These are phyloP conservation scores for Pyrenophora teres DNA, from an alignment of 2,329 filamentous ascomycete species.

Conservation along the genomic window DNA sequence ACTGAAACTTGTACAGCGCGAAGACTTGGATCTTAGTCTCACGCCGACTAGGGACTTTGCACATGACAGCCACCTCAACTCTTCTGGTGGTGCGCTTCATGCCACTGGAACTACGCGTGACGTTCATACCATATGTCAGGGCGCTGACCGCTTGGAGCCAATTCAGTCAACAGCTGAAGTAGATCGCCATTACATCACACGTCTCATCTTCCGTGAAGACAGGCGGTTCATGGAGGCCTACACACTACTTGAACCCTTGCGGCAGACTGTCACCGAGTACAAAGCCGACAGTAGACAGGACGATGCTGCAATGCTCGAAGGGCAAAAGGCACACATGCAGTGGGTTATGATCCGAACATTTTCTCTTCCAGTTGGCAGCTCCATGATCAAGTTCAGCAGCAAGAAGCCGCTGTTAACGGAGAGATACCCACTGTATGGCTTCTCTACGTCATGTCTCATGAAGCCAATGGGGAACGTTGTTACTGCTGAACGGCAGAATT, in stretches of 20 bases:
- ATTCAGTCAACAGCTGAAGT: constrained; percentile 82
- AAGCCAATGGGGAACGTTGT: constrained; percentile 91
- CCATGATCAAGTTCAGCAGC: constrained; percentile 84
- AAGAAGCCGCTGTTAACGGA: constrained; percentile 89
- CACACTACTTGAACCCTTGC: constrained; percentile 81
- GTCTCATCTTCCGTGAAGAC: constrained; percentile 88
- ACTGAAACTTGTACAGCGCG: constrained; percentile 76
- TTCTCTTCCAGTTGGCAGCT: constrained; percentile 84
- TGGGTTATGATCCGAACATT: constrained; percentile 85
- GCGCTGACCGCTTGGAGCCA: constrained; percentile 64
- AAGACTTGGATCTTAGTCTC: constrained; percentile 67
- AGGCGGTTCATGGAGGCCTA: constrained; percentile 85
- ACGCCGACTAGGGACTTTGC: constrained; percentile 23
- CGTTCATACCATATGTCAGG: constrained; percentile 75
- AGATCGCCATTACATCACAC: constrained; percentile 79
- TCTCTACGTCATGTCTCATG: constrained; percentile 89
- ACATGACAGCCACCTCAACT: constrained; percentile 32
- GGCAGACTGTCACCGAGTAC: constrained; percentile 77
- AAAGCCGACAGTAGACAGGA: constrained; percentile 75
- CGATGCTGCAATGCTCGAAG: constrained; percentile 86
- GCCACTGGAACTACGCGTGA: constrained; percentile 58
- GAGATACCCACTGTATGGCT: constrained; percentile 85
- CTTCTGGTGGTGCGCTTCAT: constrained; percentile 19
- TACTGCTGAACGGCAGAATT: constrained; percentile 83
- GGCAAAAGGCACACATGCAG: constrained; percentile 87